Evolutionary conservation across 202 grass and related monocot genomes (phyloP), one percentile per base, ranked within the genome.

Genomic region (Tripidium arundinaceum): DNA sequence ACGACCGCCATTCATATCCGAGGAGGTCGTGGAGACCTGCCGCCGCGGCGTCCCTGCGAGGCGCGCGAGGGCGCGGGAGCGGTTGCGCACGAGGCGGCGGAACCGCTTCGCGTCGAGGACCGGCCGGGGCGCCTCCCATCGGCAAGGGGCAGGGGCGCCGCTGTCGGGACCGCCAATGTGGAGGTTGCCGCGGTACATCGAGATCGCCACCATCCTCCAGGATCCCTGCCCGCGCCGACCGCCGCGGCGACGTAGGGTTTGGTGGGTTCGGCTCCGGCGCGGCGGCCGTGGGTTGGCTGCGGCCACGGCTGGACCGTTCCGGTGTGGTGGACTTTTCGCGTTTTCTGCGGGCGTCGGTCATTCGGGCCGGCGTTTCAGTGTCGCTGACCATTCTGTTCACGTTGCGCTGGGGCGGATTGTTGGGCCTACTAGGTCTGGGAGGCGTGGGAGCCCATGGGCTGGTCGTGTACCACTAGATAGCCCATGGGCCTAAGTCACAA

Each of bases 171-270:
- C 29, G 50, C 63, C 84, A 86, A 69, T 40, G 87, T 98, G 94
- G 78, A 98, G 91, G 79, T 91, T 89, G 71, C 94, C 92, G 65
- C 94, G 81, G 88, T 98, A 94, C 78, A 98, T 85, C 55, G 94
- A 91, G 76, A 93, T 87, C 79, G 92, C 79, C 83, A 91, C 94
- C 94, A 98, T 98, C 25, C 26, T 72, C 5, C 26, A 2, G 1
- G 45, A 0, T 49, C 70, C 70, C 31, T 11, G 9, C 70, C 42
- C 29, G 5, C 31, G 11, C 28, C 76, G n/a, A 15, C 45, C 76
- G 62, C 45, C 43, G 76, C 31, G 45, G 58, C 24, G 55, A 50
- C 55, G 63, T 80, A 69, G 64, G 77, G 65, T 80, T 80, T 21
- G 65, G 50, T 80, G 25, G 37, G 36, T 28, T 2, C 64, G 0